A percentile compares a stretch with the other conserved stretches of the same genome.
Evolutionary conservation across 176 grass and related monocot genomes (phyloP).

Genomic region (Thinopyrum elongatum): DNA sequence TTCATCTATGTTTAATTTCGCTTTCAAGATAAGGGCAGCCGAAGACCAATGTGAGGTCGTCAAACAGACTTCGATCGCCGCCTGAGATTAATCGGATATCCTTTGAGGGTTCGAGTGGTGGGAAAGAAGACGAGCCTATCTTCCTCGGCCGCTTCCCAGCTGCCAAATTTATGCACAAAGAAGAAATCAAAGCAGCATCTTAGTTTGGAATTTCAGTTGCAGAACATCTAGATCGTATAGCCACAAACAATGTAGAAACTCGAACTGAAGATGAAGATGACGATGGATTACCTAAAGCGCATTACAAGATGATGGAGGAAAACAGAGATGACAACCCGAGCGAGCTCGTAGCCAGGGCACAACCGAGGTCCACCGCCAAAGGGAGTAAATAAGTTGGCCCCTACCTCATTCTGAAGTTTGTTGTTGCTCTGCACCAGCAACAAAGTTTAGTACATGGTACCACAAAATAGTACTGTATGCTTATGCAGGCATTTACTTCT

Average conservation of each 20-base stretch:
- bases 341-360: slow-evolving; percentile 90
- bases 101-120: slow-evolving; percentile 82
- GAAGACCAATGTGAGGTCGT: background rate
- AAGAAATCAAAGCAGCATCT: background rate
- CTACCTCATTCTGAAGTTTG: slow-evolving; percentile 48
- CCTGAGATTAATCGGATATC: slow-evolving; percentile 72
- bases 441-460: background rate
- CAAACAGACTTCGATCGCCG: slow-evolving; percentile 19
- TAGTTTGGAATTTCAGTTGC: background rate
- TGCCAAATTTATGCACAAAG: slow-evolving; percentile 39
- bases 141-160: slow-evolving; percentile 84
- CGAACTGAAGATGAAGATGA: background rate
- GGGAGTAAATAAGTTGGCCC: slow-evolving; percentile 67
- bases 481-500: background rate
- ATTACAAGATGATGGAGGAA: slow-evolving; percentile 85
- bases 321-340: slow-evolving; percentile 79
- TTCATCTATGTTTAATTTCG: slow-evolving; percentile 27
- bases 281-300: slow-evolving; percentile 58
- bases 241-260: background rate
- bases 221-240: background rate
- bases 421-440: slow-evolving; percentile 46
- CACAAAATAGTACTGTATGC: background rate
- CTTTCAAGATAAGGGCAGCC: background rate
- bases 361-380: slow-evolving; percentile 82
- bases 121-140: slow-evolving; percentile 86